phyloP scores from a whole-genome alignment of 2,329 filamentous ascomycete genomes.

The Orbilia ellipsospora region DNA sequence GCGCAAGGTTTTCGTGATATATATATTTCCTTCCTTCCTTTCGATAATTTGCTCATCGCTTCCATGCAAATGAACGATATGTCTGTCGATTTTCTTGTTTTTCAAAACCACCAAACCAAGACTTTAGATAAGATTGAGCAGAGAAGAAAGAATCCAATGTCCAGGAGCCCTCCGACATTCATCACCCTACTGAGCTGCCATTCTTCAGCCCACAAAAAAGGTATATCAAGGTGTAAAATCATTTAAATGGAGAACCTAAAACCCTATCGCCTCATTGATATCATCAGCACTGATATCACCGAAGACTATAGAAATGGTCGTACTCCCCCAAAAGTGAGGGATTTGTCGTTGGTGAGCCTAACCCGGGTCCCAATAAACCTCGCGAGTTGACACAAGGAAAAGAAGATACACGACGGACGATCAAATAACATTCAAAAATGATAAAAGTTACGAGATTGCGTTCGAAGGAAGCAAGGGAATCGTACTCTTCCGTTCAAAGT shows the following conservation, averaged over 20 bases:
- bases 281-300: slow-evolving; percentile 53
- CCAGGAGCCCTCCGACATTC: background rate
- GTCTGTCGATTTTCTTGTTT: background rate
- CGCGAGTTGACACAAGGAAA: slow-evolving; percentile 30
- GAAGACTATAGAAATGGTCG: slow-evolving; percentile 40
- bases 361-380: background rate
- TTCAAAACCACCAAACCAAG: background rate
- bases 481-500: slow-evolving; percentile 80
- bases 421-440: too few species aligned
- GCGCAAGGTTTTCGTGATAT: slow-evolving; percentile 16
- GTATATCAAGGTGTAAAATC: background rate
- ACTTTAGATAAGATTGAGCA: slow-evolving; percentile 26
- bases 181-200: background rate
- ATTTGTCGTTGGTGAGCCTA: slow-evolving; percentile 17
- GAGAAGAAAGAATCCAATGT: slow-evolving; percentile 4
- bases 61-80: background rate
- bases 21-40: too few species aligned
- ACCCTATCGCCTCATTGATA: slow-evolving; percentile 51
- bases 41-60: background rate
- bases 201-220: background rate
- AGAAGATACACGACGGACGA: background rate
- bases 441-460: background rate
- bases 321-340: background rate
- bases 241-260: slow-evolving; percentile 22
- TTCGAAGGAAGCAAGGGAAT: slow-evolving; percentile 1